Evolutionary conservation across 768 basidiomycete species (phyloP), one percentile per base, ranked within the genome.

Genomic region (Hypholoma sublateritium): DNA sequence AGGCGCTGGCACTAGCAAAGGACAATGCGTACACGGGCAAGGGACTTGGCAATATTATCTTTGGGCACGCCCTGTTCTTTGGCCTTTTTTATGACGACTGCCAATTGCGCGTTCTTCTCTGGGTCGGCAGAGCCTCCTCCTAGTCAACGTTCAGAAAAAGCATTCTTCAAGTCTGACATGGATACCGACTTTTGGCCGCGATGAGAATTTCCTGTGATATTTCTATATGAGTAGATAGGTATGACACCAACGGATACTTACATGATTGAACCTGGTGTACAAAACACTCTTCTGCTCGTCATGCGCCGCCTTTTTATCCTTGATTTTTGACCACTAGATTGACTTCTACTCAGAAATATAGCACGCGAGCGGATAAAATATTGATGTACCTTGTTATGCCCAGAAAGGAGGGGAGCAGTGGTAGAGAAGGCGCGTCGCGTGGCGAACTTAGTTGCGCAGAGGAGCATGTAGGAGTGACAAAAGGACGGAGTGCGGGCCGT

Each of bases 281-380:
- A 85, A 45, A 42, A 74, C 72, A 51, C 85, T 81, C 66, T 81
- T 87, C 62, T 82, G 80, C 7, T 76, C 74, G 65, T 89, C 88
- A 60, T 78, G 82, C n/a, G 76, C 71, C 16, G 85, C 87, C 64
- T 89, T 89, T 65, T 77, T 81, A 54, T 85, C 80, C 65, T 88
- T 87, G 65, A 89, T 89, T 78, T 89, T 89, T 0, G 87, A 87
- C 87, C 87, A 89, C 87, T 89, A 57, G 9, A 50, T 35, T 16
- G 54, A 21, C 17, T 51, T 49, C 17, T 14, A 14, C 14, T 57
- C n/a, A 54, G 21, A 21, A 13, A 42, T 21, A 16, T 43, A 28
- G 12, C 35, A 21, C 9, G 13, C 14, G 16, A 35, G 17, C 17
- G 0, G 5, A 36, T 32, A 9, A 9, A 6, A 16, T 9, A 14